Conservation (phyloP, 208 protist species). For the Acanthamoeba triangularis region DNA sequence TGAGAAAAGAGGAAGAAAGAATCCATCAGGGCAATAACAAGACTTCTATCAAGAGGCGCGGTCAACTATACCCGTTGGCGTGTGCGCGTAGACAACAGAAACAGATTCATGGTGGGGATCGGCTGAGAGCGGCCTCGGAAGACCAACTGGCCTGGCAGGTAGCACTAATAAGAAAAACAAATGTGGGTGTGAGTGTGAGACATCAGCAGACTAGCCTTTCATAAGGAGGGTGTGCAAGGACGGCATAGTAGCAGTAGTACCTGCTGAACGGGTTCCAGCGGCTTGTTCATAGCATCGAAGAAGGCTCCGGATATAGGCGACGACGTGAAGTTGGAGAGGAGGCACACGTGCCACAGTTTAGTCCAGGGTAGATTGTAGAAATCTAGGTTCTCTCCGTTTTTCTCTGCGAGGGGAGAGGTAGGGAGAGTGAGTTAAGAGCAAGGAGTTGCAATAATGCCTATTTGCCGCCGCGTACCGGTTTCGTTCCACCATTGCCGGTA, state of each 20-base stretch:
- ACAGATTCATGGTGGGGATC: constrained; percentile 29
- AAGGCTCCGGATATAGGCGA: constrained; percentile 34
- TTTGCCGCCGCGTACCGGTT: not conserved
- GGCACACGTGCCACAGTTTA: constrained; percentile 34
- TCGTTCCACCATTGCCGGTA: constrained; percentile 70
- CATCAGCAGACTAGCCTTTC: not conserved
- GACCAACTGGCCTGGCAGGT: not conserved
- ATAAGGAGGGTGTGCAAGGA: not conserved
- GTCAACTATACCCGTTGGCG: constrained; percentile 9
- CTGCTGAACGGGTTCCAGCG: not conserved
- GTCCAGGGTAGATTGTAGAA: constrained; percentile 65
- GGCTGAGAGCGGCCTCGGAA: constrained; percentile 31
- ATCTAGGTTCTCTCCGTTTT: constrained; percentile 66
- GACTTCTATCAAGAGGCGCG: too few relatives aligned
- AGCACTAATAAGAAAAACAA: not conserved
- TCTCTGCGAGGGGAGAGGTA: not conserved
- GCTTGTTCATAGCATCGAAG: constrained; percentile 25
- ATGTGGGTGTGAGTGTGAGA: not conserved
- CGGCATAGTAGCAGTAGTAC: not conserved
- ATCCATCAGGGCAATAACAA: not conserved
- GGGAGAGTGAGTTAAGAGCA: not conserved
- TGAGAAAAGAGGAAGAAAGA: not conserved
- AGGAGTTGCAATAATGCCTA: not conserved
- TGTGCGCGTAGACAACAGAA: constrained; percentile 41
- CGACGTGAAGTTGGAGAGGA: constrained; percentile 62